A percentile compares a stretch with the other conserved stretches of the same genome.
phyloP scores from a whole-genome alignment of 179 eudicot species.

The Beta macrorhiza region DNA sequence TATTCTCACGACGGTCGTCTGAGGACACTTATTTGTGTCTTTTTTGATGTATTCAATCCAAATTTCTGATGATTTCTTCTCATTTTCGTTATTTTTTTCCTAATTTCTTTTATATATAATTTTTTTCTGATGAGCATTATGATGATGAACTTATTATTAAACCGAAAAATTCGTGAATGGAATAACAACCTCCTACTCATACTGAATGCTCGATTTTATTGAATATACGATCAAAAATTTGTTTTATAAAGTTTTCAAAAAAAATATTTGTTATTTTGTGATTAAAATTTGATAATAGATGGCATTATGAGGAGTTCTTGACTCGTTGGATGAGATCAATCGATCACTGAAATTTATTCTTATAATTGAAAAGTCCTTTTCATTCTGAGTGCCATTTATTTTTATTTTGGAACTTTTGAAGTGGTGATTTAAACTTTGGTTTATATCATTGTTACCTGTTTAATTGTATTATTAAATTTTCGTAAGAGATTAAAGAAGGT shows the following conservation, averaged over 20 bases:
- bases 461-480: too few relatives aligned
- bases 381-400: slow-evolving; percentile 34
- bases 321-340: slow-evolving; percentile 37
- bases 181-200: slow-evolving; percentile 52
- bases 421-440: too few relatives aligned
- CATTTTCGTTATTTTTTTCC: background rate
- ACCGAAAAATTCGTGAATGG: slow-evolving; percentile 38
- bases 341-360: slow-evolving; percentile 25
- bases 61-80: slow-evolving; percentile 34
- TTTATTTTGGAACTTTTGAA: too few relatives aligned
- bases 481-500: too few relatives aligned
- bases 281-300: background rate
- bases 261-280: background rate
- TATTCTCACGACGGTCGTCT: too few relatives aligned
- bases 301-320: slow-evolving; percentile 40
- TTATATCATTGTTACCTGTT: too few relatives aligned
- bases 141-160: slow-evolving; percentile 27
- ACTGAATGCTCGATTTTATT: slow-evolving; percentile 34
- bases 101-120: too few relatives aligned
- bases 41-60: slow-evolving; percentile 30
- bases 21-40: slow-evolving; percentile 21
- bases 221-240: too few relatives aligned
- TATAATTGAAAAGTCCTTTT: slow-evolving; percentile 29
- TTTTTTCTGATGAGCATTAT: slow-evolving; percentile 19
- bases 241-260: too few relatives aligned